phyloP scores from a whole-genome alignment of 768 basidiomycete genomes.

The Psilocybe cyanescens region DNA sequence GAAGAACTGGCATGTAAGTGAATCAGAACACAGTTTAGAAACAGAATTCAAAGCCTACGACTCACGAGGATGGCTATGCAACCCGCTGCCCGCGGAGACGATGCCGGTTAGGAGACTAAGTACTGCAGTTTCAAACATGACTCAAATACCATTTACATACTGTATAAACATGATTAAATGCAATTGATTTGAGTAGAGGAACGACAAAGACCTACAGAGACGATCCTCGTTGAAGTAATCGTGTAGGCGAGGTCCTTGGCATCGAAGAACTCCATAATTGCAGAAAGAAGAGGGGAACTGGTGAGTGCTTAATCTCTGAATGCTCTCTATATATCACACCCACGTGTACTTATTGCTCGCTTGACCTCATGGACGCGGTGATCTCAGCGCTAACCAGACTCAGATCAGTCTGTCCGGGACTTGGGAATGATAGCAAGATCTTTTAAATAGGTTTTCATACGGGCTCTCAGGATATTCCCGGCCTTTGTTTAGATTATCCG shows the following conservation, averaged over 20 bases:
- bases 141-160: constrained; percentile 6
- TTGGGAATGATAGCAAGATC: no score
- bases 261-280: not conserved
- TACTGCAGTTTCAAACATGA: not conserved
- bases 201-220: constrained; percentile 1
- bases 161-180: not conserved
- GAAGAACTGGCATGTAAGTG: not conserved
- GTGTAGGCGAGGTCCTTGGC: not conserved
- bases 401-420: no score
- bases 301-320: no score
- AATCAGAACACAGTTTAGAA: not conserved
- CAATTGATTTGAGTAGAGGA: no score
- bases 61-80: constrained; percentile 6
- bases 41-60: not conserved
- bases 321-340: not conserved
- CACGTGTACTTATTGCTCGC: no score
- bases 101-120: not conserved
- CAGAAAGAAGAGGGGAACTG: not conserved
- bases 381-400: no score
- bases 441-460: no score
- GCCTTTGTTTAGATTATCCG: no score
- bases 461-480: no score
- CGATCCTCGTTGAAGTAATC: not conserved
- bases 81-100: not conserved
- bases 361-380: no score